Percentiles rank a stretch among this genome's conserved stretches.
Conservation (phyloP, 2,329 filamentous ascomycete species). For the Drechslerella stenobrocha region DNA sequence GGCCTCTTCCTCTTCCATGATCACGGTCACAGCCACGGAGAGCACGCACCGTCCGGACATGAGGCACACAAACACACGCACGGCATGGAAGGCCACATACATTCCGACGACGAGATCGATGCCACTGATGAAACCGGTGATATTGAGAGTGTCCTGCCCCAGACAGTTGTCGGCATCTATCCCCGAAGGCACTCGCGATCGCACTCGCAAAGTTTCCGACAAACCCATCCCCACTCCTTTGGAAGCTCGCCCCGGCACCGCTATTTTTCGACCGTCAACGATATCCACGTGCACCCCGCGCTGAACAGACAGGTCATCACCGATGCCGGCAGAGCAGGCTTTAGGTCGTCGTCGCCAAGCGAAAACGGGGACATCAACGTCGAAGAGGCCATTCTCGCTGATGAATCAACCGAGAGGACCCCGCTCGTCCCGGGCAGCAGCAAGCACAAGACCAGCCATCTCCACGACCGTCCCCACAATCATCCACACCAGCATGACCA, state of each 20-base stretch:
- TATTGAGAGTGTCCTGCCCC: constrained; percentile 66
- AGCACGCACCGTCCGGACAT: constrained; percentile 56
- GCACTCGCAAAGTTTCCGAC: constrained; percentile 54
- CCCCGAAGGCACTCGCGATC: constrained; percentile 51
- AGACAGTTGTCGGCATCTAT: constrained; percentile 61
- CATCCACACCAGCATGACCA: constrained; percentile 52
- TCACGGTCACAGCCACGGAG: constrained; percentile 80
- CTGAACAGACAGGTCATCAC: constrained; percentile 93
- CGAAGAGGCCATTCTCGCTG: constrained; percentile 57
- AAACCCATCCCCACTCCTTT: constrained; percentile 57
- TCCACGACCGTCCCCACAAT: constrained; percentile 53
- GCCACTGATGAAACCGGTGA: constrained; percentile 64
- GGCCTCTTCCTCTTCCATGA: constrained; percentile 91
- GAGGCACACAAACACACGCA: constrained; percentile 56
- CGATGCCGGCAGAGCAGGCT: constrained; percentile 70
- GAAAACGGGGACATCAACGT: constrained; percentile 64
- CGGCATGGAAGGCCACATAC: constrained; percentile 62
- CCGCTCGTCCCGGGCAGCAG: constrained; percentile 55
- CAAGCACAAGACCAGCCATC: constrained; percentile 53
- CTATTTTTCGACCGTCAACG: constrained; percentile 58
- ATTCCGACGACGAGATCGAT: constrained; percentile 56
- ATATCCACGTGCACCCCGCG: constrained; percentile 81
- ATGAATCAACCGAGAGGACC: constrained; percentile 56
- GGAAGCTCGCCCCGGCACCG: constrained; percentile 51
- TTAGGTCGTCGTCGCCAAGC: constrained; percentile 61